These are phyloP conservation scores for Fusarium devonianum DNA, from an alignment of 2,329 filamentous ascomycete genomes.

Conservation along the genomic window DNA sequence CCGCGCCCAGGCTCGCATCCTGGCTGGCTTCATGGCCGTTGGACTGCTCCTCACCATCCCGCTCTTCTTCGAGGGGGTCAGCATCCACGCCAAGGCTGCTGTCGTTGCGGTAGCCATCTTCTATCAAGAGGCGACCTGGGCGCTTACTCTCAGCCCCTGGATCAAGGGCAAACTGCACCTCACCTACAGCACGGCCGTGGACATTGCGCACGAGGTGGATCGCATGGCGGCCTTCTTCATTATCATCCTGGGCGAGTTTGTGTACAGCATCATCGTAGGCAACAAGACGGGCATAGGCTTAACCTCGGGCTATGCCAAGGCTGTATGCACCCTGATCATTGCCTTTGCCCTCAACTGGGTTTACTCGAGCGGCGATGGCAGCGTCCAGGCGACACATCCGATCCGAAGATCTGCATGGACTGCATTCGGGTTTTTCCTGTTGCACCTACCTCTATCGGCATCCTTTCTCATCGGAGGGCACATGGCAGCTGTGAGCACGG, in stretches of 20 bases:
- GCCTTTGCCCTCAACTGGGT: constrained; percentile 60
- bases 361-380: constrained; percentile 57
- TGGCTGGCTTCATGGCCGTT: constrained; percentile 52
- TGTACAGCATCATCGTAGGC: constrained; percentile 57
- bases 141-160: constrained; percentile 53
- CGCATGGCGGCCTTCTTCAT: constrained; percentile 60
- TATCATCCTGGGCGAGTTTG: constrained; percentile 59
- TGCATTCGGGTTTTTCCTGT: constrained; percentile 54
- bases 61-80: constrained; percentile 52
- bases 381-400: constrained; percentile 52
- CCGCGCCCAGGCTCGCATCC: constrained; percentile 53
- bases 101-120: constrained; percentile 52
- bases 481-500: constrained; percentile 51
- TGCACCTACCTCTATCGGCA: constrained; percentile 55
- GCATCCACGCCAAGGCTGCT: constrained; percentile 51
- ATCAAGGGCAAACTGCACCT: constrained; percentile 53
- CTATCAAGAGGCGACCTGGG: constrained; percentile 53
- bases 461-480: constrained; percentile 57
- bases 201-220: constrained; percentile 58
- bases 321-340: constrained; percentile 57
- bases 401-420: constrained; percentile 54
- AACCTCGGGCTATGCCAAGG: constrained; percentile 52
- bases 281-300: constrained; percentile 55
- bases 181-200: constrained; percentile 56
- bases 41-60: constrained; percentile 53